Evolutionary conservation across 805 yeast species (phyloP).

Genomic region (Pichia deserticola): DNA sequence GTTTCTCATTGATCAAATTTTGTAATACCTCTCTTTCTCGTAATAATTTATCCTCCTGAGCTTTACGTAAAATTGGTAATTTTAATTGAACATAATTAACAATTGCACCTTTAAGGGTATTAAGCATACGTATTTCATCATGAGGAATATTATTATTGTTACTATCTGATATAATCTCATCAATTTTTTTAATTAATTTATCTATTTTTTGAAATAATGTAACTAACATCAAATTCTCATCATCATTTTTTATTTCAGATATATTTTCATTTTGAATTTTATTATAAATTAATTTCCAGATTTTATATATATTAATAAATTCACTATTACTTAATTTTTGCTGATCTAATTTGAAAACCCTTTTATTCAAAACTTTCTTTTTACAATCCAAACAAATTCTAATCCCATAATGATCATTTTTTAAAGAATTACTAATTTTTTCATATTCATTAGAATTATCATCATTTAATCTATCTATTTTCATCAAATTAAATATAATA

Average conservation of each 20-base stretch:
- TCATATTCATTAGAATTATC: slow-evolving; percentile 9
- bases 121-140: slow-evolving; percentile 41
- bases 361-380: slow-evolving; percentile 47
- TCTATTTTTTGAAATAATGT: slow-evolving; percentile 47
- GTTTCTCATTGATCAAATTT: slow-evolving; percentile 2
- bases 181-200: slow-evolving; percentile 36
- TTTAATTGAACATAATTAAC: slow-evolving; percentile 58
- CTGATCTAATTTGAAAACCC: slow-evolving; percentile 40
- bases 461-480: background rate
- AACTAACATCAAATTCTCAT: slow-evolving; percentile 21
- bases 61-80: slow-evolving; percentile 53
- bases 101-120: slow-evolving; percentile 50
- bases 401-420: slow-evolving; percentile 27
- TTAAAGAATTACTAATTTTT: background rate
- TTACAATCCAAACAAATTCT: slow-evolving; percentile 71
- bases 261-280: slow-evolving; percentile 19
- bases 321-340: slow-evolving; percentile 24
- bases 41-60: slow-evolving; percentile 35
- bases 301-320: slow-evolving; percentile 32
- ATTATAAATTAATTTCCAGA: slow-evolving; percentile 18
- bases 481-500: slow-evolving; percentile 33
- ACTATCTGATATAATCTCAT: background rate
- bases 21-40: slow-evolving; percentile 8
- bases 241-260: slow-evolving; percentile 27
- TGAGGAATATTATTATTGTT: background rate